Evolutionary conservation across 306 rosid species (phyloP), one percentile per base, ranked within the genome.

Genomic region (Trifolium subterraneum): DNA sequence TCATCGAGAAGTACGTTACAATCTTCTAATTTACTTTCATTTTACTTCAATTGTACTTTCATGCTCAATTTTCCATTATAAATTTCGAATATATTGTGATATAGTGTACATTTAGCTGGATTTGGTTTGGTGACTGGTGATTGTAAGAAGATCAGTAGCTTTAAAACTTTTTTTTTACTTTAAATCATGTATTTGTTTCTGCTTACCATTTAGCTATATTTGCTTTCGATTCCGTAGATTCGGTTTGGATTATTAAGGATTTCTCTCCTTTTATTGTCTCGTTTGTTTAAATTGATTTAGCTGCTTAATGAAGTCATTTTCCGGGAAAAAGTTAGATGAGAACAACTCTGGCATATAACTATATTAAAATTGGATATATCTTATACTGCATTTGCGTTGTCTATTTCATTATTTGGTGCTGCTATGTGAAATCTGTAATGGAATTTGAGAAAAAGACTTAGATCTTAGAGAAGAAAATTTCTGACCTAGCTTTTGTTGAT

Each of bases 1-100:
- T 18, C 99, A 95, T 77, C 90, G 98, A 59, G 99, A 95, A 84
- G 99, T 90, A 78, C 80, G 87, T 79, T 71, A 39, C 35, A n/a
- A 42, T 64, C 14, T 51, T 64, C n/a, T 54, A 31, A 2, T 52
- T 52, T 20, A 12, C 25, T 52, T 18, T 20, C 2, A 9, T 52
- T 52, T 9, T 52, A 52, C 14, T 67, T 36, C 19, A 42, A 29
- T 23, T 38, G 10, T 64, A 51, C 10, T 35, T 22, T 36, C 8
- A 15, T 33, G 23, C 45, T 64, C 3, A 2, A 41, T 20, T n/a
- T 65, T 1, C 36, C 0, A 13, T 44, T 42, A 5, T 41, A 63
- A 35, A 16, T 35, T 63, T 63, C 10, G 15, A 6, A 42, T 7
- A 3, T 41, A 4, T 65, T 22, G 19, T 42, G 55, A 8, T 41